Conservation (phyloP, 352 stramenopile genomes). For the Phytophthora boehmeriae region DNA sequence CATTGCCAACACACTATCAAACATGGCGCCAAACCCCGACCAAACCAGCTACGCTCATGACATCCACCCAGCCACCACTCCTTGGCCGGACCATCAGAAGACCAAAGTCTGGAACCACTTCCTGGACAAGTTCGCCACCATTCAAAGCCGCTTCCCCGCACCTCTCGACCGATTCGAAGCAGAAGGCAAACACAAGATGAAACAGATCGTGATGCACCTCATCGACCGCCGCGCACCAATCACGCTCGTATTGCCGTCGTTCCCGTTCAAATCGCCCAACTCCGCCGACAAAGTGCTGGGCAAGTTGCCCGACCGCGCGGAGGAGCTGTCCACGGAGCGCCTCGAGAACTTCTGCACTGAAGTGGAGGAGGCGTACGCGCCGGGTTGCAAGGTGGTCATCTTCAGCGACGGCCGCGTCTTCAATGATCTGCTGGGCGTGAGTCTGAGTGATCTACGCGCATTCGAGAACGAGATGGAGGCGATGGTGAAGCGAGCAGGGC, state of each 20-base stretch:
- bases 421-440: constrained; percentile 15
- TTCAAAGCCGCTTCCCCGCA: constrained; percentile 21
- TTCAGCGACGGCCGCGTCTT: constrained; percentile 29
- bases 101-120: constrained; percentile 14
- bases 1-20: neutral
- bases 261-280: constrained; percentile 22
- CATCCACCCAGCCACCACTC: neutral
- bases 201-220: constrained; percentile 14
- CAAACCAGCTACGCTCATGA: neutral
- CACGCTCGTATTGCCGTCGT: constrained; percentile 7
- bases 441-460: constrained; percentile 18
- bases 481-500: constrained; percentile 21
- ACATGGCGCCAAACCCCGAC: neutral
- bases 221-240: constrained; percentile 13
- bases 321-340: constrained; percentile 19
- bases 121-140: constrained; percentile 13
- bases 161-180: constrained; percentile 13
- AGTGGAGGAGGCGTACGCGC: constrained; percentile 23
- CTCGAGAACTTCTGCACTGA: constrained; percentile 21
- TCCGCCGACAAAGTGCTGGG: constrained; percentile 22
- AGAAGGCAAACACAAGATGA: constrained; percentile 14
- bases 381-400: constrained; percentile 25
- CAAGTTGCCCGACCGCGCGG: constrained; percentile 18
- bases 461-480: constrained; percentile 23
- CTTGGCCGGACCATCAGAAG: constrained; percentile 1